Conservation (phyloP, 2,329 filamentous ascomycete species). For the Alternaria longipes region DNA sequence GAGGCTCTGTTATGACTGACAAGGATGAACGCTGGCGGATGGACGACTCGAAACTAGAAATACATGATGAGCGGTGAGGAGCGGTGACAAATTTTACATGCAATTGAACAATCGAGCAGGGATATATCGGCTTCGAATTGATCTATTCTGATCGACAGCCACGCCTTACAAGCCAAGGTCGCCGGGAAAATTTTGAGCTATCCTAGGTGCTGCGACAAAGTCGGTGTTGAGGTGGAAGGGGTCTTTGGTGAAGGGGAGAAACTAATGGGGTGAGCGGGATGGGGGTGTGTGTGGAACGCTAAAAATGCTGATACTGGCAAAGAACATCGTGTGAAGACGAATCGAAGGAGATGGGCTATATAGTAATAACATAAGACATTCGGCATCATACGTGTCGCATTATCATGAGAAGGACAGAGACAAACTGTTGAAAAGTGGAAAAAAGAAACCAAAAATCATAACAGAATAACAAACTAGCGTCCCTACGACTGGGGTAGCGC, state of each 20-base stretch:
- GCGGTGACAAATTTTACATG: not conserved
- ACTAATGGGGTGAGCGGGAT: constrained; percentile 20
- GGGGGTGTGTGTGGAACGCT: constrained; percentile 7
- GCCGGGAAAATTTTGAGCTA: constrained; percentile 11
- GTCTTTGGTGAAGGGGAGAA: constrained; percentile 11
- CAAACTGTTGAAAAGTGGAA: not conserved
- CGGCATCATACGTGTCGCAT: constrained; percentile 23
- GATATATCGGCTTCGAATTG: constrained; percentile 14
- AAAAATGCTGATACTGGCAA: constrained; percentile 6
- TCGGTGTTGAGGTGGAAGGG: constrained; percentile 5
- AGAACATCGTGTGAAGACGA: not conserved
- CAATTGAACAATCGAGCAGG: constrained; percentile 1
- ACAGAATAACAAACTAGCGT: constrained; percentile 12
- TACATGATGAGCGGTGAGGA: constrained; percentile 7
- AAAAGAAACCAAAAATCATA: constrained; percentile 5
- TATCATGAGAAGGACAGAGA: constrained; percentile 22
- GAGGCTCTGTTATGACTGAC: not conserved
- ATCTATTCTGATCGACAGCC: constrained; percentile 22
- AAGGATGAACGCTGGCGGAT: not conserved
- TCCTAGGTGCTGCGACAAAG: constrained; percentile 7
- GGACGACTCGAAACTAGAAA: not conserved
- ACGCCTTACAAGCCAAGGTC: constrained; percentile 15
- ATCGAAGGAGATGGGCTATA: constrained; percentile 16
- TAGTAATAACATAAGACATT: constrained; percentile 25
- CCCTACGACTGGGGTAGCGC: constrained; percentile 11